Conservation (phyloP, 306 rosid species). For the Sicyos baderoa region DNA sequence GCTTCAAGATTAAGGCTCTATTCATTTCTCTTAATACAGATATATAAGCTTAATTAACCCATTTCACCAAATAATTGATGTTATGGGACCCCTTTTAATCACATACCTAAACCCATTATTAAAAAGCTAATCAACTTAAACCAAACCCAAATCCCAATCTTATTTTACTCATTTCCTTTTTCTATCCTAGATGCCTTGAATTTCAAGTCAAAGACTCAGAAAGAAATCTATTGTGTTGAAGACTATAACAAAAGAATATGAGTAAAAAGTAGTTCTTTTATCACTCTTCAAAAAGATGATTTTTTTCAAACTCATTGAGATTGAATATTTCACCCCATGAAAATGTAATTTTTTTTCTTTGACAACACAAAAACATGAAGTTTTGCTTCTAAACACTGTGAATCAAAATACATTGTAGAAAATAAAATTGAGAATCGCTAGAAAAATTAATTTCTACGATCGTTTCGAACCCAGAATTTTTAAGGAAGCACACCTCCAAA, state of each 20-base stretch:
- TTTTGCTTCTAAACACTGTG: too few relatives aligned
- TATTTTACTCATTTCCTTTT: neutral
- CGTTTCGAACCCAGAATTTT: too few relatives aligned
- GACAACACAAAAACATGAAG: too few relatives aligned
- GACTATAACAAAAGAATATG: slow-evolving; percentile 1
- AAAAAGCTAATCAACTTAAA: neutral
- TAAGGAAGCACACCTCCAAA: too few relatives aligned
- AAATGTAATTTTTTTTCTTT: neutral
- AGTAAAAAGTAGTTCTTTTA: neutral
- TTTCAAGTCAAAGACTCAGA: neutral
- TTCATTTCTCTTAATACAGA: neutral
- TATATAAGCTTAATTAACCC: neutral
- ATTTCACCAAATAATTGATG: slow-evolving; percentile 13
- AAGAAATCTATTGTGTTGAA: neutral
- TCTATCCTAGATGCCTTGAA: neutral
- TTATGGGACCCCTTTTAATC: slow-evolving; percentile 18
- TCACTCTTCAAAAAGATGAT: slow-evolving; percentile 13
- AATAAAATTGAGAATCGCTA: too few relatives aligned
- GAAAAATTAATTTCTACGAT: too few relatives aligned
- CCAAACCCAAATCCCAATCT: slow-evolving; percentile 14
- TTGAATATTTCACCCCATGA: slow-evolving; percentile 6
- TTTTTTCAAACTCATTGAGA: neutral
- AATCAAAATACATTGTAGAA: too few relatives aligned
- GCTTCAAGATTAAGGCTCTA: slow-evolving; percentile 13
- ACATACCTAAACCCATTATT: slow-evolving; percentile 9